A percentile compares a stretch with the other conserved stretches of the same genome.
These are phyloP conservation scores for Dioscorea dumetorum DNA, from an alignment of 106 monocot genomes.

Conservation along the genomic window DNA sequence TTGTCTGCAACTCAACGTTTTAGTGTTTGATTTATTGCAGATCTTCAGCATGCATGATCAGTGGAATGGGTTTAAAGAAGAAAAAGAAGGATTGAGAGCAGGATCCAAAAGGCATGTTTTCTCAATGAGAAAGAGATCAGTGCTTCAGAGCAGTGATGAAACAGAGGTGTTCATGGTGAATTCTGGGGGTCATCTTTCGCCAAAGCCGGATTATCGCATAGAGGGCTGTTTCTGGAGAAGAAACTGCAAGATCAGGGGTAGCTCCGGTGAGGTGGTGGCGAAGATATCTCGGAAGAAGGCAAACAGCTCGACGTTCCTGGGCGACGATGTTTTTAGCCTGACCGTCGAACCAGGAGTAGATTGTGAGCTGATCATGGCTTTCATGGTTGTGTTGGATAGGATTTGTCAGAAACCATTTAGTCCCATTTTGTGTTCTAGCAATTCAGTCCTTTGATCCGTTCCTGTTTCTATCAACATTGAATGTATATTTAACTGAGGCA, in stretches of 20 bases:
- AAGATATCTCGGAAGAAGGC: conserved; percentile 49
- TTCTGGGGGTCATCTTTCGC: not conserved
- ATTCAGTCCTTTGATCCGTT: too few relatives aligned
- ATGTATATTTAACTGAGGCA: too few relatives aligned
- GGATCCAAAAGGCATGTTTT: conserved; percentile 28
- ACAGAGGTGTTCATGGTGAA: conserved; percentile 43
- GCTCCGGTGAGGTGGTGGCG: conserved; percentile 44
- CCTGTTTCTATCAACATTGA: too few relatives aligned
- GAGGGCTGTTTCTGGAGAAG: conserved; percentile 64
- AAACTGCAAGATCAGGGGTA: conserved; percentile 38
- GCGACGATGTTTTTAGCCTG: conserved; percentile 75
- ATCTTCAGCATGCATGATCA: conserved; percentile 63
- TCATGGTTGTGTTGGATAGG: conserved; percentile 74
- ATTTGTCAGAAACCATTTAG: conserved; percentile 42
- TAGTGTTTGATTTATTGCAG: conserved; percentile 17
- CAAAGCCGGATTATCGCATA: conserved; percentile 26
- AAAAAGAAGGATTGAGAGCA: conserved; percentile 6
- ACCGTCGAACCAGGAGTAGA: conserved; percentile 38
- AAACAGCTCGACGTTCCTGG: conserved; percentile 28
- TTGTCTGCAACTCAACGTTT: too few relatives aligned
- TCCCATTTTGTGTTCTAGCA: conserved; percentile 27
- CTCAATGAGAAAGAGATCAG: conserved; percentile 48
- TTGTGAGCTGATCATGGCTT: conserved; percentile 64
- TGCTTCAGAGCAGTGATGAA: conserved; percentile 33
- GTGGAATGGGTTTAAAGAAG: conserved; percentile 51